Evolutionary conservation across 179 eudicot species (phyloP).

Genomic region (Silene vulgaris): DNA sequence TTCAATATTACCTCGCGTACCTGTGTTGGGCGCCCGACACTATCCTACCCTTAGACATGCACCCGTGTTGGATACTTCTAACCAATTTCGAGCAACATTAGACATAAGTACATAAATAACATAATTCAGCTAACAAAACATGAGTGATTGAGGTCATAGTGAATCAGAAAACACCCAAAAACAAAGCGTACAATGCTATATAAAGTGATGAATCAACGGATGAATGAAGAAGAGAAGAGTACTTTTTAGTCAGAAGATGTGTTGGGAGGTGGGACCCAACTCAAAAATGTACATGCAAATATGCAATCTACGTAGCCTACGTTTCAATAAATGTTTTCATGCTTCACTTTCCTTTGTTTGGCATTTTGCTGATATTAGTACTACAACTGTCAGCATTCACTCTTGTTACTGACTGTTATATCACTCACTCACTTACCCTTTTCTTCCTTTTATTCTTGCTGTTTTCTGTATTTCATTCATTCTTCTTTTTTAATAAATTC

Average conservation of each 20-base stretch:
- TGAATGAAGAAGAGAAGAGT: slow-evolving; percentile 11
- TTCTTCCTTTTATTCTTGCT: background rate
- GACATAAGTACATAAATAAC: no score
- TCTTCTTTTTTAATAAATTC: slow-evolving; percentile 10
- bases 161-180: slow-evolving; percentile 13
- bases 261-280: slow-evolving; percentile 17
- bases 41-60: no score
- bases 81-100: no score
- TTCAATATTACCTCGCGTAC: no score
- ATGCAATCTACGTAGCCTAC: slow-evolving; percentile 30
- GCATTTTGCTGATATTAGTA: background rate
- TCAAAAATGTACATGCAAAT: slow-evolving; percentile 15
- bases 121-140: no score
- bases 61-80: no score
- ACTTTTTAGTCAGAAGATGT: background rate
- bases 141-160: background rate
- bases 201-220: slow-evolving; percentile 7
- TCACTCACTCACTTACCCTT: background rate
- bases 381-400: slow-evolving; percentile 15
- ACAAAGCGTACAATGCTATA: background rate
- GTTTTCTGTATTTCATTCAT: slow-evolving; percentile 12
- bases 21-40: no score
- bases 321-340: slow-evolving; percentile 17
- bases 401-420: slow-evolving; percentile 5
- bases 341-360: background rate